Conservation (phyloP, 164 flowering plant species). For the Hamamelis virginiana region DNA sequence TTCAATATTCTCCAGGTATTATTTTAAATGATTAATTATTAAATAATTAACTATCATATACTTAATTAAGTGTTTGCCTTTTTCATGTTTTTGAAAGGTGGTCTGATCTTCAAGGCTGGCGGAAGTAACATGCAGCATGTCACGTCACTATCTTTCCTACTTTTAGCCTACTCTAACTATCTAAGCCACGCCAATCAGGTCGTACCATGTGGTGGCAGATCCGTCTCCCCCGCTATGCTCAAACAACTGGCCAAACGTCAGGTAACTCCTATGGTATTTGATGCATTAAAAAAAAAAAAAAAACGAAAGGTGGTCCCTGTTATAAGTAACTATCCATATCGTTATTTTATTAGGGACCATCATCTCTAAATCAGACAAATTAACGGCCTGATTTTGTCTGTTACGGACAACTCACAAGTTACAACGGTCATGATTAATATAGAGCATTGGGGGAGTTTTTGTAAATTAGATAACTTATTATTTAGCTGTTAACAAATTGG, state of each 20-base stretch:
- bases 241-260: conserved; percentile 74
- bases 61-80: not conserved
- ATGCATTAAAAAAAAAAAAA: too few species aligned
- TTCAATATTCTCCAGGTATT: conserved; percentile 95
- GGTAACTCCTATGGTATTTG: too few species aligned
- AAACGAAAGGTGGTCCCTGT: too few species aligned
- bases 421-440: too few species aligned
- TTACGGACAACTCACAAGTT: too few species aligned
- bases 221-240: conserved; percentile 70
- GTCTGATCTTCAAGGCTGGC: conserved; percentile 85
- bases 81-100: conserved; percentile 49
- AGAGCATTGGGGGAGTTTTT: not conserved
- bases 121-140: conserved; percentile 99
- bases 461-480: not conserved
- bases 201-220: conserved; percentile 70
- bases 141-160: conserved; percentile 86
- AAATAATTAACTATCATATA: not conserved
- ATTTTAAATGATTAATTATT: not conserved
- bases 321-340: not conserved
- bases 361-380: not conserved
- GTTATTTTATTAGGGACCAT: conserved; percentile 3
- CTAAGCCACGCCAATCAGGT: conserved; percentile 83
- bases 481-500: too few species aligned
- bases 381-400: conserved; percentile 14
- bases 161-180: conserved; percentile 84